Evolutionary conservation across 169 alveolate species (phyloP).

Genomic region (Blepharisma undulans): DNA sequence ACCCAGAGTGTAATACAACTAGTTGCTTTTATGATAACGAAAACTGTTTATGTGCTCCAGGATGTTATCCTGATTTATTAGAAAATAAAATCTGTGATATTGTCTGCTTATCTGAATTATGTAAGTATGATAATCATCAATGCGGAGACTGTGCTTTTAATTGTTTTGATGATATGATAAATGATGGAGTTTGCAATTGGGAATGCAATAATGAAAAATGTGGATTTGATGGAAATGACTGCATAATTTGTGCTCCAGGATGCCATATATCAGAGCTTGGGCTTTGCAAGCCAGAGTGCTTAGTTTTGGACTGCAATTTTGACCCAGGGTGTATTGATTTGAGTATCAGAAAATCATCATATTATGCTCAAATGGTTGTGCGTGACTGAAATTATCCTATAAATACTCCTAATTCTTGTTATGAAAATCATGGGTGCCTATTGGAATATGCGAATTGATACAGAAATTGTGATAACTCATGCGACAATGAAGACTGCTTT

Average conservation of each 20-base stretch:
- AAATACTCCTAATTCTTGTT: too few species aligned
- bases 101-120: neutral
- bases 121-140: neutral
- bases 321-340: too few species aligned
- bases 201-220: neutral
- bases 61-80: neutral
- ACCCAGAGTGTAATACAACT: conserved; percentile 1
- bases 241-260: conserved; percentile 1
- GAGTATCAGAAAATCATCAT: too few species aligned
- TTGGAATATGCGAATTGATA: too few species aligned
- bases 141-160: conserved; percentile 5
- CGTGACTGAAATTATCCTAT: too few species aligned
- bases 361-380: too few species aligned
- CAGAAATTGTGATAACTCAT: too few species aligned
- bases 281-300: too few species aligned
- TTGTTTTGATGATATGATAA: neutral
- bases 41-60: conserved; percentile 16
- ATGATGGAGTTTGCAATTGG: neutral
- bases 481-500: too few species aligned
- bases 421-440: too few species aligned
- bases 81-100: conserved; percentile 1
- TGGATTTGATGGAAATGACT: neutral
- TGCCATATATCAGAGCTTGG: too few species aligned
- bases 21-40: neutral
- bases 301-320: neutral